A percentile compares a stretch with the other conserved stretches of the same genome.
Conservation (phyloP, 2,329 filamentous ascomycete species). For the Apiospora sp. region DNA sequence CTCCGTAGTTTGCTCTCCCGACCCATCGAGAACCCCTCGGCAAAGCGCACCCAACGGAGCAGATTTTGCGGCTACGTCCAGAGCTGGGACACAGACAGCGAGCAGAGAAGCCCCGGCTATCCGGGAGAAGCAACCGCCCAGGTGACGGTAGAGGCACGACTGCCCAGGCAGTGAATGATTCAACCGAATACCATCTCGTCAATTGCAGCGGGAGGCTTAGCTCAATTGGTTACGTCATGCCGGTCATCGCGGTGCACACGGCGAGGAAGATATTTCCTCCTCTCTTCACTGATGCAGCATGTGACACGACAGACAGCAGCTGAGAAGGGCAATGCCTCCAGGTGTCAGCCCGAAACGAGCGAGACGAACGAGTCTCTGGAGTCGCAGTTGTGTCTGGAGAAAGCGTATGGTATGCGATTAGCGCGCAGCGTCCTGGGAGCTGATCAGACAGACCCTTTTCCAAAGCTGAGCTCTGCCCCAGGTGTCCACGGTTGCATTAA, state of each 20-base stretch:
- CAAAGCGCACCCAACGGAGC: neutral
- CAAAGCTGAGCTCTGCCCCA: conserved; percentile 1
- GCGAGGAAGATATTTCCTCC: neutral
- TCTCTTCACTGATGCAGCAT: neutral
- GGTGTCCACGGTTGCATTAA: neutral
- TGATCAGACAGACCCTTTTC: neutral
- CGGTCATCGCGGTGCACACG: neutral
- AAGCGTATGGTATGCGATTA: neutral
- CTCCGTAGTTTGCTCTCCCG: neutral
- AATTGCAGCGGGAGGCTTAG: neutral
- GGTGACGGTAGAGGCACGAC: neutral
- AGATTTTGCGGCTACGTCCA: neutral
- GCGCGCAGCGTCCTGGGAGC: neutral
- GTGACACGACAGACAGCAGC: neutral
- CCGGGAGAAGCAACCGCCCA: neutral
- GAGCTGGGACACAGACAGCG: neutral
- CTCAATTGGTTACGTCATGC: conserved; percentile 1
- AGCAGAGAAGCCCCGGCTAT: neutral
- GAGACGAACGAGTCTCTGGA: neutral
- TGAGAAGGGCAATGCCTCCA: neutral
- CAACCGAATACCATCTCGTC: neutral
- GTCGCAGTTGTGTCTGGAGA: neutral
- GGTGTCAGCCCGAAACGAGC: neutral
- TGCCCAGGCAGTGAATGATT: neutral
- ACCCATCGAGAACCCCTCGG: conserved; percentile 8